phyloP scores from a whole-genome alignment of 2,329 filamentous ascomycete species.

The Hypoxylon sp. region DNA sequence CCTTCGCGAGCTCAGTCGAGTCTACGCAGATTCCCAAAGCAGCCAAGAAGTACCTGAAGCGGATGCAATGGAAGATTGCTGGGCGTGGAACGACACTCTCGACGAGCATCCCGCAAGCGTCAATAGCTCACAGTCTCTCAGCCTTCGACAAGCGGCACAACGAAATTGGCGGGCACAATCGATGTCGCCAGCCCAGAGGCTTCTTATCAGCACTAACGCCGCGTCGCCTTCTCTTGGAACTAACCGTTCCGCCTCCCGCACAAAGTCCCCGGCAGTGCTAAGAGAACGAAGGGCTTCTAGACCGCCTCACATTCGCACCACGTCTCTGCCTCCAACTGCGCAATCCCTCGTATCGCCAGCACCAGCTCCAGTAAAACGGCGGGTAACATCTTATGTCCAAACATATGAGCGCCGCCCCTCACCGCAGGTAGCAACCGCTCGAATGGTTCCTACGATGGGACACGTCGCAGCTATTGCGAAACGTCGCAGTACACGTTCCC shows the following conservation, averaged over 20 bases:
- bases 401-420: constrained; percentile 58
- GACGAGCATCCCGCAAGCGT: constrained; percentile 68
- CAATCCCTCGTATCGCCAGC: constrained; percentile 59
- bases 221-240: constrained; percentile 57
- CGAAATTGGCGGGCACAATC: constrained; percentile 58
- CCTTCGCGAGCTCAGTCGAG: constrained; percentile 73
- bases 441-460: constrained; percentile 47
- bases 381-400: constrained; percentile 61
- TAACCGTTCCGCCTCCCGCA: constrained; percentile 56
- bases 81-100: constrained; percentile 75
- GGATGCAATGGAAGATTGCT: constrained; percentile 75
- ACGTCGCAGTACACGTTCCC: constrained; percentile 71
- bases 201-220: constrained; percentile 42
- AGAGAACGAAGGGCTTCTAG: constrained; percentile 60
- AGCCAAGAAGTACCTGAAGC: constrained; percentile 69
- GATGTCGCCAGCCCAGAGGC: constrained; percentile 58
- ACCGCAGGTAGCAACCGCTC: constrained; percentile 56
- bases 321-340: constrained; percentile 64
- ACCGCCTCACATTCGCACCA: constrained; percentile 66
- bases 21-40: constrained; percentile 64
- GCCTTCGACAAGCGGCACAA: constrained; percentile 59
- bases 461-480: constrained; percentile 53
- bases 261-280: constrained; percentile 58
- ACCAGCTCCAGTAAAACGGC: constrained; percentile 60
- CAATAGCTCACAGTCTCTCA: constrained; percentile 59